Evolutionary conservation across 2,329 filamentous ascomycete species (phyloP).

Genomic region (Pseudocercospora fijiensis): DNA sequence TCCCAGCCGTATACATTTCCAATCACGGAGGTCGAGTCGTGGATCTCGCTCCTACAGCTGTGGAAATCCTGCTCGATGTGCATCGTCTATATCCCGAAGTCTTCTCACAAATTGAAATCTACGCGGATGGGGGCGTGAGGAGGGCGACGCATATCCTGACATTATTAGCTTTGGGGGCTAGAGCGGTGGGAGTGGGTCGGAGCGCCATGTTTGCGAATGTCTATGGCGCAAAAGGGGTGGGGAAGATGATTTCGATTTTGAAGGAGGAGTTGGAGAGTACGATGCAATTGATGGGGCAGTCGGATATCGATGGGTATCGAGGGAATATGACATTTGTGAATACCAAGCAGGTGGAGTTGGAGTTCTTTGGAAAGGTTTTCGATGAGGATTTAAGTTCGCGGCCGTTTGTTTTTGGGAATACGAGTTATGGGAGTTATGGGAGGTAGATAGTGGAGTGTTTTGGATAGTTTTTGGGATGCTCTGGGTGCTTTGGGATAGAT

Average conservation of each 20-base stretch:
- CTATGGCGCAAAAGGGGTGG: constrained; percentile 61
- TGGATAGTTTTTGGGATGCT: background rate
- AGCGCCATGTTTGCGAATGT: constrained; percentile 54
- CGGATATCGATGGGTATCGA: constrained; percentile 17
- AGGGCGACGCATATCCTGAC: constrained; percentile 42
- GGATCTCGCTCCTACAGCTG: constrained; percentile 60
- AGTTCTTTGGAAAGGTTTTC: constrained; percentile 18
- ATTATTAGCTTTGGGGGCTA: constrained; percentile 41
- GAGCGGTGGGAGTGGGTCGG: constrained; percentile 49
- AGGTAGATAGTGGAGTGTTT: background rate
- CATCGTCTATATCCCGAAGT: constrained; percentile 54
- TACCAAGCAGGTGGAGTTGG: constrained; percentile 20
- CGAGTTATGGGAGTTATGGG: background rate
- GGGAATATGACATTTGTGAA: constrained; percentile 23
- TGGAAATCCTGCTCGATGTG: constrained; percentile 75
- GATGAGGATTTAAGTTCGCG: background rate
- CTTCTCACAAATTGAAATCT: constrained; percentile 43
- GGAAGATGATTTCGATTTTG: constrained; percentile 20
- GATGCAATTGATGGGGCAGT: constrained; percentile 21
- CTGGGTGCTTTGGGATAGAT: background rate
- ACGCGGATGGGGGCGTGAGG: constrained; percentile 43
- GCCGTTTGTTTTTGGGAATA: background rate
- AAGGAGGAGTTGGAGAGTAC: constrained; percentile 21
- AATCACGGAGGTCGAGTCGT: constrained; percentile 46
- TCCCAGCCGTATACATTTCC: constrained; percentile 43